These are phyloP conservation scores for Penicillium griseofulvum DNA, from an alignment of 2,329 filamentous ascomycete genomes.

Conservation along the genomic window DNA sequence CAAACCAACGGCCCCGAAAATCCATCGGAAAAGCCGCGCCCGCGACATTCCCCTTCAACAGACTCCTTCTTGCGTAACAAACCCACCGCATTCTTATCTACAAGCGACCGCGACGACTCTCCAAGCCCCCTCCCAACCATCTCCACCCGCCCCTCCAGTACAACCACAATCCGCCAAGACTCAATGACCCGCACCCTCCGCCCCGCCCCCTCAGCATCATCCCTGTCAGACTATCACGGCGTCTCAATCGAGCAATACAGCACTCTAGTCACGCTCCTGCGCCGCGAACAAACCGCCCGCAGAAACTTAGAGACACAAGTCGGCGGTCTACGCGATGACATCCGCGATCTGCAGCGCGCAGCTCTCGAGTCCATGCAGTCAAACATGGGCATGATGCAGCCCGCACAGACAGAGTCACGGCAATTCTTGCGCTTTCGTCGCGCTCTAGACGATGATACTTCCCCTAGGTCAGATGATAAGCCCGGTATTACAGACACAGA, in stretches of 20 bases:
- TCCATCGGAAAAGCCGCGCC: conserved; percentile 14
- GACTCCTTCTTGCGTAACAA: conserved; percentile 18
- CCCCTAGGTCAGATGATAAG: conserved; percentile 17
- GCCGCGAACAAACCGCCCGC: conserved; percentile 48
- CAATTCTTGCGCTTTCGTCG: conserved; percentile 32
- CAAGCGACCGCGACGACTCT: conserved; percentile 16
- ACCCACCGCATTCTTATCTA: conserved; percentile 12
- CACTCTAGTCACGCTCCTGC: conserved; percentile 45
- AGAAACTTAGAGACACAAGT: conserved; percentile 47
- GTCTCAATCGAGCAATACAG: conserved; percentile 50
- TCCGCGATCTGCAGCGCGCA: conserved; percentile 35
- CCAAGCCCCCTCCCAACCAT: conserved; percentile 17
- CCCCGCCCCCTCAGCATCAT: conserved; percentile 31
- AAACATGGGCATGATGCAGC: conserved; percentile 30
- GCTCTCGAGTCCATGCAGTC: conserved; percentile 32
- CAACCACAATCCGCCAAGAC: conserved; percentile 34
- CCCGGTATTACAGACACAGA: conserved; percentile 20
- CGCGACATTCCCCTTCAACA: conserved; percentile 16
- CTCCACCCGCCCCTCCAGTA: conserved; percentile 27
- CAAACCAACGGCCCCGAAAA: conserved; percentile 35
- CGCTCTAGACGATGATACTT: conserved; percentile 18
- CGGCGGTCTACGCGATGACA: conserved; percentile 41
- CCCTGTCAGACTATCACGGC: conserved; percentile 31
- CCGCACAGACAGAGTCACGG: conserved; percentile 32
- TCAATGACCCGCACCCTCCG: conserved; percentile 29